Evolutionary conservation across 2,329 filamentous ascomycete species (phyloP), one percentile per base, ranked within the genome.

Genomic region (Fusarium coffeatum): DNA sequence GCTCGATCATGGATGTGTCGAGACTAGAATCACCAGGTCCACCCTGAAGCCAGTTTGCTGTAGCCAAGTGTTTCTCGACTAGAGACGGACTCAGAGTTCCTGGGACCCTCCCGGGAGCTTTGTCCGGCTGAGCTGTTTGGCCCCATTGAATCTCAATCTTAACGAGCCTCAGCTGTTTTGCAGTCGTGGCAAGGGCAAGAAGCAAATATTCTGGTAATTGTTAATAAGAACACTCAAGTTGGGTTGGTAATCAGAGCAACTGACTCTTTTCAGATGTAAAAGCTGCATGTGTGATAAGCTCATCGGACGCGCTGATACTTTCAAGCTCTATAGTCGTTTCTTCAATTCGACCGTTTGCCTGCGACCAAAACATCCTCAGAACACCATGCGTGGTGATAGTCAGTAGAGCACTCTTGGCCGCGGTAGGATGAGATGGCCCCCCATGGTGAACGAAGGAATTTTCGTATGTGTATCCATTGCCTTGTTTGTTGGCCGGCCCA

Each of bases 211-310:
- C 80, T 84, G 30, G 71, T 76, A 5, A 37, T n/a, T 18, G 71
- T 86, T 46, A 76, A 69, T 25, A 32, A 20, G 6, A 10, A 34
- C 6, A 28, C 43, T 42, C 16, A 18, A 25, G 22, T n/a, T 4
- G 18, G 42, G 28, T 13, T 27, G 27, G 16, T 22, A 11, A 5
- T 10, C 16, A 6, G 12, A 10, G 15, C n/a, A 25, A 74, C 83
- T 76, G 80, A 93, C 92, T 89, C 79, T 90, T 93, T 58, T 94
- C 92, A 5, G 92, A 88, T 62, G 90, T 88, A 66, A 94, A 83
- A 41, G 92, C 87, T 13, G 93, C 93, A 80, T 97, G 93, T 1
- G 93, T 93, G 53, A 95, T 86, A n/a, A 93, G 79, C 69, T 93
- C 91, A 68, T 93, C 89, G 1, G 91, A 89, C 34, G 89, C 89